A percentile compares a stretch with the other conserved stretches of the same genome.
phyloP scores from a whole-genome alignment of 2,329 filamentous ascomycete species.

The Paramyrothecium roridum region DNA sequence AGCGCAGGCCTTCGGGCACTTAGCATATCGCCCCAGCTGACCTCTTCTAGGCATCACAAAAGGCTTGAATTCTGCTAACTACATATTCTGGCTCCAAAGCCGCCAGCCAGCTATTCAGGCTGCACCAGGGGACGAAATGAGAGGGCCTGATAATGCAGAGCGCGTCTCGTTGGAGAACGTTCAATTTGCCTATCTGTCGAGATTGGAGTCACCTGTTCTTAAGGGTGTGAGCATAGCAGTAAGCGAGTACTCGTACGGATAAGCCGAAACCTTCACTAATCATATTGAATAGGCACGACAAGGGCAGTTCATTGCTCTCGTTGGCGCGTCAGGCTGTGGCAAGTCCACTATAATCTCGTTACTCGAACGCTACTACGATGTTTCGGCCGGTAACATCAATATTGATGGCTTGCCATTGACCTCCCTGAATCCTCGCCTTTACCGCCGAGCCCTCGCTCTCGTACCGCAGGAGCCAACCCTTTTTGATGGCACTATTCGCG shows the following conservation, averaged over 20 bases:
- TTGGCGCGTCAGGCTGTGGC: slow-evolving; percentile 48
- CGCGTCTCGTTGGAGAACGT: slow-evolving; percentile 49
- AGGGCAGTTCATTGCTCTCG: slow-evolving; percentile 47
- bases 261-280: background rate
- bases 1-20: background rate
- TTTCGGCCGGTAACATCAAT: slow-evolving; percentile 36
- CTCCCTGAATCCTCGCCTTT: slow-evolving; percentile 40
- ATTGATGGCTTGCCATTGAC: slow-evolving; percentile 34
- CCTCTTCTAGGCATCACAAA: slow-evolving; percentile 39
- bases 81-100: slow-evolving; percentile 41
- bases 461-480: slow-evolving; percentile 59
- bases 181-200: slow-evolving; percentile 56
- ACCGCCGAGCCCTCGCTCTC: slow-evolving; percentile 45
- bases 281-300: background rate
- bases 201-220: slow-evolving; percentile 31
- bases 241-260: background rate
- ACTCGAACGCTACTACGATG: slow-evolving; percentile 38
- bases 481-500: background rate
- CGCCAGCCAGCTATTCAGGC: slow-evolving; percentile 33
- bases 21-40: too few species aligned
- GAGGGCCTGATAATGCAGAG: slow-evolving; percentile 21
- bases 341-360: slow-evolving; percentile 58
- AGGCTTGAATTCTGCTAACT: slow-evolving; percentile 43
- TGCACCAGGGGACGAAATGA: slow-evolving; percentile 30
- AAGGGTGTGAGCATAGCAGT: slow-evolving; percentile 19